Base-by-base conservation (phyloP, 179 eudicot species). In the Gypsophila paniculata region DNA sequence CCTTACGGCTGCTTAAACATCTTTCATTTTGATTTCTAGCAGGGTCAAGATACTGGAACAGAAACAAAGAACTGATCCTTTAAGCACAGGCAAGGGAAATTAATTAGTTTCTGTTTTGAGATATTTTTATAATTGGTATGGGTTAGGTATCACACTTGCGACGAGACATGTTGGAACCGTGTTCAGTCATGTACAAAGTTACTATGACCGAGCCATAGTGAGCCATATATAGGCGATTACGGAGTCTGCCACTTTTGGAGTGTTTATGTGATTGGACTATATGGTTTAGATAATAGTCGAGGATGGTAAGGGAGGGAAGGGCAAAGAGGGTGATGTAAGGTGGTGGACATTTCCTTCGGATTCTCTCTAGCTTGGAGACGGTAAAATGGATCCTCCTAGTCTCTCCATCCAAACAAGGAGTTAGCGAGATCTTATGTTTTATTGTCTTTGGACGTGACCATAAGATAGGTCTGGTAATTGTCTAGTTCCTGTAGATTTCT, bases 1-100 rank as follows among this genome's bases (percentile, higher is more conserved):
- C 39, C 51, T 64, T 19, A 9, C 2, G 34, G 34, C 34, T 44
- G 69, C 55, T 65, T 14, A 52, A 44, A 65, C 32, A 44, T 23
- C 14, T 12, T 65, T 65, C 36, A 65, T 65, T 22, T 22, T 46
- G 18, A 46, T 44, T 22, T 65, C 29, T 65, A 23, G 54, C 54
- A 63, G 68, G 68, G 12, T 63, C 49, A 38, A 63, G 51, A 18
- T 63, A 11, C 14, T 38, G 55, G 69, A 65, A 25, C 18, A 48
- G 55, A 65, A 44, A 22, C 52, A 44, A 19, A 44, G 36, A 8
- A 65, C 18, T 46, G 54, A 44, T 15, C 34, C 55, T 65, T 25
- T 46, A 65, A 44, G 70, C 21, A 23, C 55, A 46, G 69, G 69
- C 54, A 44, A 64, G 49, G 49, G 13, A n/a, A 38, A 10, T 10